These are phyloP conservation scores for Aspergillus mulundensis DNA, from an alignment of 495 filamentous ascomycete species.

Conservation along the genomic window DNA sequence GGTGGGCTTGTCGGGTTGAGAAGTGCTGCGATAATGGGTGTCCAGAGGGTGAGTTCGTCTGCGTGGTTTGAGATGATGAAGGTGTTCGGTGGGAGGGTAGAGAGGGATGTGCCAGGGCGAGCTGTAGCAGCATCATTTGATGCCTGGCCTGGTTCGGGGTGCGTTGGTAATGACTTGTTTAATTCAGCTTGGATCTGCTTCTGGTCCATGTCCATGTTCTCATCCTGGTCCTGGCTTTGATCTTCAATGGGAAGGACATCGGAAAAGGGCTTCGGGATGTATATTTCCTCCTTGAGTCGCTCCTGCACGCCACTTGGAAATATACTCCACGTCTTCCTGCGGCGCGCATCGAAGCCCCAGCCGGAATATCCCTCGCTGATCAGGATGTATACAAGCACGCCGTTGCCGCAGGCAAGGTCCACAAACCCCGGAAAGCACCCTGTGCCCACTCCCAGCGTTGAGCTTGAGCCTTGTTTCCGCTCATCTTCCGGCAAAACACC, in stretches of 20 bases:
- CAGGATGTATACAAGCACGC: slow-evolving; percentile 83
- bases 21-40: slow-evolving; percentile 76
- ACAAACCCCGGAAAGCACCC: slow-evolving; percentile 81
- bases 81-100: slow-evolving; percentile 62
- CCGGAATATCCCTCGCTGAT: slow-evolving; percentile 77
- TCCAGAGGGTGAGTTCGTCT: slow-evolving; percentile 94
- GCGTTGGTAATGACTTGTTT: not conserved
- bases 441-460: not conserved
- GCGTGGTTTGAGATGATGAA: slow-evolving; percentile 97
- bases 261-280: slow-evolving; percentile 62
- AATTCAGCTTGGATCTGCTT: too few species aligned
- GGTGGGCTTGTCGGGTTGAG: slow-evolving; percentile 48
- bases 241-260: slow-evolving; percentile 15
- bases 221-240: not conserved
- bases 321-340: slow-evolving; percentile 74
- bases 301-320: slow-evolving; percentile 55
- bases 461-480: not conserved
- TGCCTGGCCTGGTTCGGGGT: not conserved
- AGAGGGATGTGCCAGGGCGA: slow-evolving; percentile 26
- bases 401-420: slow-evolving; percentile 94
- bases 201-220: too few species aligned
- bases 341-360: slow-evolving; percentile 86
- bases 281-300: slow-evolving; percentile 64
- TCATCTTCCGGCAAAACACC: slow-evolving; percentile 25
- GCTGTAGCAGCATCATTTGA: not conserved